Evolutionary conservation across 2,329 filamentous ascomycete genomes (phyloP), one percentile per base, ranked within the genome.

Genomic region (Diaporthe capsici): DNA sequence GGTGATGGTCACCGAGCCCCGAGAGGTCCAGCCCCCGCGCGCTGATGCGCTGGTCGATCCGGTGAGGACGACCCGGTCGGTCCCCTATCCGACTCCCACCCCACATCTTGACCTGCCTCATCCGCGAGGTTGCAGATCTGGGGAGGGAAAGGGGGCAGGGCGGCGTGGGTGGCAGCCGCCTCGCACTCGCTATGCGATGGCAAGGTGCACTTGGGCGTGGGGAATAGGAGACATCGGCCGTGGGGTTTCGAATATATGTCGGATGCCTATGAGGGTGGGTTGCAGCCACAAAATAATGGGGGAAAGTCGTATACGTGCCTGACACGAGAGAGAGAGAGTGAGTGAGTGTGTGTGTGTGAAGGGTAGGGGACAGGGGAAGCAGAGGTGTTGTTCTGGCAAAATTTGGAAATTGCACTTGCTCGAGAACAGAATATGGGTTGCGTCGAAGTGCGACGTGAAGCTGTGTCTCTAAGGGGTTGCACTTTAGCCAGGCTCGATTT

Each of bases 161-260:
- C 12, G 6, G 4, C 31, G 31, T 20, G 47, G 12, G 31, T 70
- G 49, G 65, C 65, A 70, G 65, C 34, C 49, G 49, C 37, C 34
- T 70, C 65, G 65, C 65, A 70, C 49, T 70, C 65, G 65, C 65
- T 70, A 70, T 70, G 13, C 13, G 49, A 55, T 42, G 65, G 47
- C 42, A 22, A 70, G 22, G 10, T 42, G n/a, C 34, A 9, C n/a
- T 31, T 70, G 49, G 28, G 65, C 42, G 42, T 65, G 42, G 61
- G 49, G 65, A 9, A 17, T 25, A 10, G 47, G 22, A 39, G 34
- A 25, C 34, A 25, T 70, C n/a, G 34, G 49, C n/a, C 47, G 31
- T 55, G 34, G 65, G 65, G 47, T 8, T 68, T 28, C 25, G n/a
- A 9, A 8, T 13, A 28, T n/a, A 55, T 53, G n/a, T 34, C 47